Conservation (phyloP, 2,329 filamentous ascomycete genomes). For the Pseudogymnoascus sp. region DNA sequence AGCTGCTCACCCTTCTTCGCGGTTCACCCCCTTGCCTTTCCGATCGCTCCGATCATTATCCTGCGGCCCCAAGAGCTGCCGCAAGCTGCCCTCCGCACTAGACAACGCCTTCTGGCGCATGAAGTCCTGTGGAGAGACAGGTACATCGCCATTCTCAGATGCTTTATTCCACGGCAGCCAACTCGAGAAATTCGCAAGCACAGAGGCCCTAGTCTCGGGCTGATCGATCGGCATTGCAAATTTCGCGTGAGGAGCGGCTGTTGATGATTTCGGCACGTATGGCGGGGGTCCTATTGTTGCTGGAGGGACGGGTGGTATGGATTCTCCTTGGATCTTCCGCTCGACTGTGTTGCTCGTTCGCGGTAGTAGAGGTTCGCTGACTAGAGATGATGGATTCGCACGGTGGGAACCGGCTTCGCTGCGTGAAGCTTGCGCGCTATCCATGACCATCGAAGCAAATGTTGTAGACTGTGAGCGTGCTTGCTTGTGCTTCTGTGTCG, state of each 20-base stretch:
- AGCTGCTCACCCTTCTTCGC: conserved; percentile 6
- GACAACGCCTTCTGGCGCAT: conserved; percentile 31
- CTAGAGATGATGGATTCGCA: conserved; percentile 38
- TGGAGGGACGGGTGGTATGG: conserved; percentile 21
- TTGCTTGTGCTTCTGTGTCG: conserved; percentile 14
- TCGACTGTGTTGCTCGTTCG: conserved; percentile 44
- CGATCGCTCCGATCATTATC: conserved; percentile 24
- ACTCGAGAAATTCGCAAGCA: conserved; percentile 26
- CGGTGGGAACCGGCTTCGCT: conserved; percentile 32
- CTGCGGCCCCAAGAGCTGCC: conserved; percentile 43
- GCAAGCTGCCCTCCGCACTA: conserved; percentile 51
- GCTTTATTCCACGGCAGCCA: conserved; percentile 29
- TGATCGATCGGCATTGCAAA: conserved; percentile 22
- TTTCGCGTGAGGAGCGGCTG: conserved; percentile 15
- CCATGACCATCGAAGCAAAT: conserved; percentile 41
- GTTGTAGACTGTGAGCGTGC: conserved; percentile 36
- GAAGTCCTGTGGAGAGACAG: not conserved
- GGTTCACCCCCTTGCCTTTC: conserved; percentile 29
- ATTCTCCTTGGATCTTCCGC: not conserved
- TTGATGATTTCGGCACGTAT: not conserved
- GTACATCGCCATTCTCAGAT: not conserved
- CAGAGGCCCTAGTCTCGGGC: conserved; percentile 26
- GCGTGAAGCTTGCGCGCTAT: conserved; percentile 32
- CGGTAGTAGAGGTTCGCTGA: conserved; percentile 51
- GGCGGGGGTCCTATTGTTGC: conserved; percentile 16